Evolutionary conservation across 805 yeast genomes (phyloP).

Genomic region (Starmerella scarabaei): DNA sequence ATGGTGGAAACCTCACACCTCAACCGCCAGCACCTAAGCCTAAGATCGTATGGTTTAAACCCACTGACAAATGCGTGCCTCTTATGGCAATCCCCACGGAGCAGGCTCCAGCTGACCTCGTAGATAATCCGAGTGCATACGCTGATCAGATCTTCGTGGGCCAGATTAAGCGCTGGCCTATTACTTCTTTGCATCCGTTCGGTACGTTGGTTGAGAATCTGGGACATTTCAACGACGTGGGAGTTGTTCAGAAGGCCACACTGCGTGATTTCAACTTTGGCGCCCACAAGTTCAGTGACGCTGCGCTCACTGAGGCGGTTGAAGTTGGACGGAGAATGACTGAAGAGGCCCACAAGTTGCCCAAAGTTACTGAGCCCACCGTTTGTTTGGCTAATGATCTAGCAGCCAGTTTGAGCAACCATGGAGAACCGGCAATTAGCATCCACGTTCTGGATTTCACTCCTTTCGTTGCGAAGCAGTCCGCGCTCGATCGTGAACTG

Average conservation of each 20-base stretch:
- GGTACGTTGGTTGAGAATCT: constrained; percentile 82
- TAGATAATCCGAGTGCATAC: constrained; percentile 78
- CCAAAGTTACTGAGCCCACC: not conserved
- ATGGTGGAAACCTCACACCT: not conserved
- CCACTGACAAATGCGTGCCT: constrained; percentile 95
- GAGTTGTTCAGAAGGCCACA: constrained; percentile 76
- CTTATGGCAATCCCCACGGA: constrained; percentile 97
- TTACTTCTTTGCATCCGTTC: constrained; percentile 94
- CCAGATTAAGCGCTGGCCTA: constrained; percentile 97
- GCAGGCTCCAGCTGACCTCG: constrained; percentile 92
- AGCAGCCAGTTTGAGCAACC: constrained; percentile 6
- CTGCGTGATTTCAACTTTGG: constrained; percentile 50
- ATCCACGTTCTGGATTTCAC: constrained; percentile 77
- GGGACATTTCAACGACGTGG: constrained; percentile 64
- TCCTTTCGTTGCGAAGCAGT: constrained; percentile 55
- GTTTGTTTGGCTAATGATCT: constrained; percentile 10
- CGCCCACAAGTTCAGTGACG: constrained; percentile 32
- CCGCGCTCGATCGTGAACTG: constrained; percentile 73
- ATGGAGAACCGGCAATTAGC: constrained; percentile 59
- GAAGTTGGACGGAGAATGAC: constrained; percentile 18
- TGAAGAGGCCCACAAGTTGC: constrained; percentile 4
- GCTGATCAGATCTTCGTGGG: constrained; percentile 79
- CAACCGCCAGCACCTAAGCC: constrained; percentile 37
- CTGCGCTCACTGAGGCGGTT: constrained; percentile 32
- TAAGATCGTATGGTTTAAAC: constrained; percentile 97